phyloP scores from a whole-genome alignment of 768 basidiomycete species.

The Leccinum sublutescens region DNA sequence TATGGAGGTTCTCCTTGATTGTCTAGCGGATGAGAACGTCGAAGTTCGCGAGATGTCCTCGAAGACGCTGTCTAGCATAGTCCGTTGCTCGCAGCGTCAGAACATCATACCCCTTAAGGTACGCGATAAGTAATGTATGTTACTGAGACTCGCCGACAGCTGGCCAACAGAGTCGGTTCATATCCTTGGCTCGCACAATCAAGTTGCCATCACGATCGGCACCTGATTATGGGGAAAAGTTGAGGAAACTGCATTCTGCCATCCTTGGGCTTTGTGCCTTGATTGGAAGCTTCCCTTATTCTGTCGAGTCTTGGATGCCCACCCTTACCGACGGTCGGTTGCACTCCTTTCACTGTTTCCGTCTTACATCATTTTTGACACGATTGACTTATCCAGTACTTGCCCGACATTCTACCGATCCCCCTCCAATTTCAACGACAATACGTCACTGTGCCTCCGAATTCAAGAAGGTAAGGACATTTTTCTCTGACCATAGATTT shows the following conservation, averaged over 20 bases:
- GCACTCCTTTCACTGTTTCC: background rate
- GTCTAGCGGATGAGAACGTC: constrained; percentile 85
- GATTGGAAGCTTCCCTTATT: constrained; percentile 93
- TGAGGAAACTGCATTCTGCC: constrained; percentile 80
- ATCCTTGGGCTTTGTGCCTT: constrained; percentile 93
- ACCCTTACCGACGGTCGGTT: constrained; percentile 68
- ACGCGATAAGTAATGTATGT: constrained; percentile 9
- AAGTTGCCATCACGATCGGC: constrained; percentile 69
- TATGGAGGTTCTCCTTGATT: constrained; percentile 81
- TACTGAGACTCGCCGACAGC: constrained; percentile 3
- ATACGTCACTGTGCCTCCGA: constrained; percentile 84
- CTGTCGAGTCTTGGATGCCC: constrained; percentile 92
- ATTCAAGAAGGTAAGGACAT: constrained; percentile 72
- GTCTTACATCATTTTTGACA: background rate
- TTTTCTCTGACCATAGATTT: constrained; percentile 6
- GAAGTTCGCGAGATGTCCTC: constrained; percentile 93
- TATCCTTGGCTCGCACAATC: constrained; percentile 56
- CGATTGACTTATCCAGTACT: constrained; percentile 48
- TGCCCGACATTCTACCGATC: constrained; percentile 78
- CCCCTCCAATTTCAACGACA: constrained; percentile 86
- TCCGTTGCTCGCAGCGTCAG: constrained; percentile 87
- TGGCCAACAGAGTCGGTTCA: constrained; percentile 69
- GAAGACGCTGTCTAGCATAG: constrained; percentile 79
- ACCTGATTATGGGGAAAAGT: constrained; percentile 65
- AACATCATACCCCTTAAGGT: constrained; percentile 85